Evolutionary conservation across 495 filamentous ascomycete genomes (phyloP).

Genomic region (Aspergillus nidulans): DNA sequence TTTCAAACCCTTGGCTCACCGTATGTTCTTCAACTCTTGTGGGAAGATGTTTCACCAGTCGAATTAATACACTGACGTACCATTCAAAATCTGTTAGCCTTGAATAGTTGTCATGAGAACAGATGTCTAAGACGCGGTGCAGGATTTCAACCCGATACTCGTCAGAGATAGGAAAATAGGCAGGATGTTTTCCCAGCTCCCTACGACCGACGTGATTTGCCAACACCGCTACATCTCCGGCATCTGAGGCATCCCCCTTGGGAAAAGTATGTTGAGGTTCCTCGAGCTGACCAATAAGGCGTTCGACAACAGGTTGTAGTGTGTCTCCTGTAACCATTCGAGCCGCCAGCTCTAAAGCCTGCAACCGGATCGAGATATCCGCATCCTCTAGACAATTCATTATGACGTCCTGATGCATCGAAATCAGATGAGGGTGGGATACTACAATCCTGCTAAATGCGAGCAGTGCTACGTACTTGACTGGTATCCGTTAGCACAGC

Average conservation of each 20-base stretch:
- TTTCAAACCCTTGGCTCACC: slow-evolving; percentile 15
- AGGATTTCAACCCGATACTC: slow-evolving; percentile 81
- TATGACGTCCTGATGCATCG: slow-evolving; percentile 90
- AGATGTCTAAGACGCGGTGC: slow-evolving; percentile 78
- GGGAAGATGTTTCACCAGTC: slow-evolving; percentile 69
- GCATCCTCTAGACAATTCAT: slow-evolving; percentile 91
- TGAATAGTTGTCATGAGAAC: slow-evolving; percentile 82
- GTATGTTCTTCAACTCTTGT: slow-evolving; percentile 16
- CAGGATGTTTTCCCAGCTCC: slow-evolving; percentile 16
- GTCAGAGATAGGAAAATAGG: slow-evolving; percentile 55
- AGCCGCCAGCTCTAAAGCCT: slow-evolving; percentile 84
- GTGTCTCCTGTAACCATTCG: slow-evolving; percentile 88
- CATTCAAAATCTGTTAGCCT: slow-evolving; percentile 89
- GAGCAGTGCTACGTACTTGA: slow-evolving; percentile 94
- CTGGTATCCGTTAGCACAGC: slow-evolving; percentile 37
- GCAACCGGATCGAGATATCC: slow-evolving; percentile 92
- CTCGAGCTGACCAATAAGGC: slow-evolving; percentile 77
- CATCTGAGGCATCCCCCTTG: slow-evolving; percentile 1
- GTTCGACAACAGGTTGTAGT: slow-evolving; percentile 75
- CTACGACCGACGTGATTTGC: background rate
- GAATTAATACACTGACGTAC: slow-evolving; percentile 83
- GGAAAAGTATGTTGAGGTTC: slow-evolving; percentile 34
- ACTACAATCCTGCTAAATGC: slow-evolving; percentile 92
- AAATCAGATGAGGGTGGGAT: slow-evolving; percentile 81
- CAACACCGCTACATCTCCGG: slow-evolving; percentile 1